Base-by-base conservation (phyloP, 2,329 filamentous ascomycete species). In the Calonectria pauciramosa region DNA sequence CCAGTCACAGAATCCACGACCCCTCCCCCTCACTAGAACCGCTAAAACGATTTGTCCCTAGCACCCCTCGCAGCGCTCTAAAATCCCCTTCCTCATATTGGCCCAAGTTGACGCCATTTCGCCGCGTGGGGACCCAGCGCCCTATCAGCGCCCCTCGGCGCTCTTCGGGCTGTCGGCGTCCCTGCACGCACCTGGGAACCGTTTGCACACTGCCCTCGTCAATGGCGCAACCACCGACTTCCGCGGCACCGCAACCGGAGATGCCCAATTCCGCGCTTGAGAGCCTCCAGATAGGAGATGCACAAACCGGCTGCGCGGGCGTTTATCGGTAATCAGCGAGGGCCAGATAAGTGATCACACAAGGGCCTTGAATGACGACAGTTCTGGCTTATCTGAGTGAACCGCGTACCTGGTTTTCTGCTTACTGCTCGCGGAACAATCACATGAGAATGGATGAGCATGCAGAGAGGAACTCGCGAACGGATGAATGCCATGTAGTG, bases 91-190 rank as follows among this genome's bases (percentile, higher is more conserved):
- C 76, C 13, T 72, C 63, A 76, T 79, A 80, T 77, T 79, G 78
- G 79, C 75, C 72, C 68, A 71, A 81, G 78, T 77, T 85, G 83
- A 84, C 84, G 84, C 84, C 83, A 85, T 85, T 75, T 74, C 77
- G 72, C 76, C 76, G 72, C 75, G 77, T 75, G 74, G 71, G 72
- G 74, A 60, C 16, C 41, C 44, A 60, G 41, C 51, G 54, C 30
- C 59, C 56, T 56, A 72, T 70, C 69, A 71, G 47, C 59, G 34
- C 36, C 26, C 47, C 80, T 80, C 82, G 80, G 68, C 71, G 70
- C 28, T 26, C 32, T 38, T 81, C 81, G 82, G 80, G 72, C 73
- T 76, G 79, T 82, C 80, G 80, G 79, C 72, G 71, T 73, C 67
- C 60, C 67, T 44, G 26, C 36, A 20, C 49, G 38, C 64, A 28